Evolutionary conservation across 2,329 filamentous ascomycete genomes (phyloP).

Genomic region (Colletotrichum spinosum): DNA sequence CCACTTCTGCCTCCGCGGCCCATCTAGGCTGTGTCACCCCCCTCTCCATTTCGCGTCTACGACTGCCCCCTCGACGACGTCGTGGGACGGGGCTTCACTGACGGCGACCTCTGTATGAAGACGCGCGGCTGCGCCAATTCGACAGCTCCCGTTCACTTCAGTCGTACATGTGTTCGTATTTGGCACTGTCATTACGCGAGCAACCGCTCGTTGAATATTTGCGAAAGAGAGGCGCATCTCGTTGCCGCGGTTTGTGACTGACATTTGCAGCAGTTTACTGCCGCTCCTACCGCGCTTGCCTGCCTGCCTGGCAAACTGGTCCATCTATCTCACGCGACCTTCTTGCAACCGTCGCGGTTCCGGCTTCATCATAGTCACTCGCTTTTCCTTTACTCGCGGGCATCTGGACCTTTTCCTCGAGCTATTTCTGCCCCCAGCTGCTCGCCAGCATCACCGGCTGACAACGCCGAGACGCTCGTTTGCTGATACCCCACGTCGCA

Average conservation of each 20-base stretch:
- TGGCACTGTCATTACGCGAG: no score
- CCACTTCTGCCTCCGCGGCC: conserved; percentile 28
- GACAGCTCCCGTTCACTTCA: conserved; percentile 20
- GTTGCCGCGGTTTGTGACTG: conserved; percentile 16
- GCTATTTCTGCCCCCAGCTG: conserved; percentile 5
- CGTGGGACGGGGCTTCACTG: conserved; percentile 25
- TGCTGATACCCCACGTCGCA: conserved; percentile 20
- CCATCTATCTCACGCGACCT: background rate
- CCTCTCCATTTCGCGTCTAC: conserved; percentile 27
- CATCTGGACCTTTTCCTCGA: conserved; percentile 21
- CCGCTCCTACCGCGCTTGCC: conserved; percentile 18
- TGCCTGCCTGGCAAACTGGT: conserved; percentile 12
- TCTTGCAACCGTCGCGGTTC: conserved; percentile 16
- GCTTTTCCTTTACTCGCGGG: conserved; percentile 1
- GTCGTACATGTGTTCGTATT: background rate
- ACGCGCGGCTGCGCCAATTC: conserved; percentile 36
- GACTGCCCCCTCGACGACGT: conserved; percentile 30
- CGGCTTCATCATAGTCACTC: conserved; percentile 22
- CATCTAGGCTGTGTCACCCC: conserved; percentile 33
- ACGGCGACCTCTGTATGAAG: conserved; percentile 26
- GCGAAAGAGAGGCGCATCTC: conserved; percentile 1
- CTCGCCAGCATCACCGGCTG: background rate
- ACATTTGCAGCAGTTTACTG: conserved; percentile 18
- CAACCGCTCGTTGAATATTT: no score
- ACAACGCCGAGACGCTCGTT: conserved; percentile 28